Evolutionary conservation across 176 grass and related monocot species (phyloP), one percentile per base, ranked within the genome.

Genomic region (Avena atlantica): DNA sequence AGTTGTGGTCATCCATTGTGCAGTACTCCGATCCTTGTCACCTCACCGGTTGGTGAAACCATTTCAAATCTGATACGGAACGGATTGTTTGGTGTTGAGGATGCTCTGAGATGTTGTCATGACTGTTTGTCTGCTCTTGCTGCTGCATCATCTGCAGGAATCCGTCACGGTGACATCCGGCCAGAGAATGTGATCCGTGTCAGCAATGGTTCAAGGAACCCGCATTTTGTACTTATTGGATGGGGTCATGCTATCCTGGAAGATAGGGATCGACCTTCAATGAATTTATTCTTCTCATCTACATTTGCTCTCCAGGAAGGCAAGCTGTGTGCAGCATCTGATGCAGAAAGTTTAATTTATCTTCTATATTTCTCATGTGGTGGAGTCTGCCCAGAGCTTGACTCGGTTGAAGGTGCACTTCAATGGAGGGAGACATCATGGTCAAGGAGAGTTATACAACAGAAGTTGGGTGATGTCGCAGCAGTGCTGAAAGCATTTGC

Each of bases 171-270:
- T 47, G 92, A 99, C 82, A 92, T 99, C 79, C 88, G 77, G 13
- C 97, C 94, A 59, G 90, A 99, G 86, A 99, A 99, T 87, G 83
- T 99, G 83, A 96, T 99, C 74, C 75, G 81, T 88, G 92, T 93
- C 48, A 88, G 31, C 79, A 96, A 89, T 58, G 92, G 90, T 42
- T 86, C 87, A 55, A 88, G 84, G 45, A 88, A 87, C 79, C 92
- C 92, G 8, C 77, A 71, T 87, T 99, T 96, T 78, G 90, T 94
- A 63, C 90, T 96, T 55, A 94, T 90, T 91, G 97, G 97, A 78
- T 99, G 97, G 97, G 97, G 97, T 76, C 97, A 88, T 89, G 94
- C 97, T 85, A 87, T 99, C 88, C 74, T 99, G 52, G 97, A 99
- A 89, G 97, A 99, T 13, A 89, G 87, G 81, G 97, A 96, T 83